Conservation (phyloP, 148 eudicot genomes). For the Euryodendron excelsum region DNA sequence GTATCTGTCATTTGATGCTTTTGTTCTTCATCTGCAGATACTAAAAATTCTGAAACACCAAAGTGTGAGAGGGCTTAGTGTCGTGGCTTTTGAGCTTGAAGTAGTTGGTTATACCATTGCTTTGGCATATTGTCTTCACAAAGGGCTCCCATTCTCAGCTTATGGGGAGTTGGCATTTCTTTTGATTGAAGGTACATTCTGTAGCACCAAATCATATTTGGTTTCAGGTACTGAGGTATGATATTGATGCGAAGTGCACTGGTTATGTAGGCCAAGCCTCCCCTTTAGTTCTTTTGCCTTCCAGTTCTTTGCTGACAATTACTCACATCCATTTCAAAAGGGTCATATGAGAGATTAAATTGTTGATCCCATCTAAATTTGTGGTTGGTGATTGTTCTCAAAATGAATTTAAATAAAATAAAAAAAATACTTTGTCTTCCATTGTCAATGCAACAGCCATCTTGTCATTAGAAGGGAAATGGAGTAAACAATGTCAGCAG, state of each 20-base stretch:
- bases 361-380: background rate
- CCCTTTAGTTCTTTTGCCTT: constrained; percentile 3
- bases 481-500: too few species aligned
- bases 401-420: background rate
- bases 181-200: constrained; percentile 66
- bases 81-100: constrained; percentile 82
- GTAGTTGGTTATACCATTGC: constrained; percentile 93
- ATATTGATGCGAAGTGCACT: background rate
- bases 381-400: background rate
- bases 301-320: background rate
- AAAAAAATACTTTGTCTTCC: background rate
- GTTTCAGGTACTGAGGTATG: background rate
- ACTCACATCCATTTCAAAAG: background rate
- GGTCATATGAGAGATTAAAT: background rate
- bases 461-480: too few species aligned
- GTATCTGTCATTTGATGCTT: constrained; percentile 4
- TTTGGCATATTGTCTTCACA: constrained; percentile 92
- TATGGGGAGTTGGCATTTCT: constrained; percentile 91
- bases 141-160: constrained; percentile 96
- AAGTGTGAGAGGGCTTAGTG: constrained; percentile 86
- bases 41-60: constrained; percentile 65
- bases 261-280: background rate
- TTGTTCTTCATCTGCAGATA: constrained; percentile 50
- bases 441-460: background rate
- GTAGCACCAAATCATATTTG: background rate